A percentile compares a stretch with the other conserved stretches of the same genome.
Conservation (phyloP, 495 filamentous ascomycete genomes). For the Aspergillus incahuasiensis region DNA sequence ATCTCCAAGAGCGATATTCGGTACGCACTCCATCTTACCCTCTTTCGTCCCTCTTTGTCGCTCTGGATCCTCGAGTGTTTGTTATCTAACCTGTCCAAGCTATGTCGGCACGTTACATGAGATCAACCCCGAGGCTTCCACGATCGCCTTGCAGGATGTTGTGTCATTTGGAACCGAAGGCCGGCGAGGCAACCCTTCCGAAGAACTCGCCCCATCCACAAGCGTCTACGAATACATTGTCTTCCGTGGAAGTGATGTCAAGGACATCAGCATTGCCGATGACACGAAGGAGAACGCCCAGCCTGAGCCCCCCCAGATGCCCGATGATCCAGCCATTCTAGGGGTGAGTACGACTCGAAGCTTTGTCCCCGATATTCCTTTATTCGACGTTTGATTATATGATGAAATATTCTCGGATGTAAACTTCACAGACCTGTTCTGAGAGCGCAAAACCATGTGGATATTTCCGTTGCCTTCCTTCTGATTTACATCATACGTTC, state of each 20-base stretch:
- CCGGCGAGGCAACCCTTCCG: conserved; percentile 66
- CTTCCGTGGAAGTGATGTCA: conserved; percentile 97
- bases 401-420: conserved; percentile 59
- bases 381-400: conserved; percentile 41
- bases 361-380: not conserved
- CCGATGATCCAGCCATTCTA: conserved; percentile 94
- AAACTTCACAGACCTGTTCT: conserved; percentile 54
- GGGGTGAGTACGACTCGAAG: conserved; percentile 65
- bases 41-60: not conserved
- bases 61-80: not conserved
- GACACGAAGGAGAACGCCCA: conserved; percentile 70
- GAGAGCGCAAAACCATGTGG: conserved; percentile 90
- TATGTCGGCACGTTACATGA: conserved; percentile 95
- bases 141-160: conserved; percentile 94
- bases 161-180: conserved; percentile 90
- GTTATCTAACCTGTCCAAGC: conserved; percentile 44
- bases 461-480: conserved; percentile 99
- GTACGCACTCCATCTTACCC: conserved; percentile 41
- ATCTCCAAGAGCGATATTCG: conserved; percentile 98
- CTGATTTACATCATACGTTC: conserved; percentile 52
- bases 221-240: conserved; percentile 98
- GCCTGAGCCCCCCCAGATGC: conserved; percentile 62
- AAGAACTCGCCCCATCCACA: conserved; percentile 76
- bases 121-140: conserved; percentile 95
- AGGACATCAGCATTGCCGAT: conserved; percentile 90